phyloP scores from a whole-genome alignment of 495 filamentous ascomycete genomes.

The Evansstolkia leycettana region DNA sequence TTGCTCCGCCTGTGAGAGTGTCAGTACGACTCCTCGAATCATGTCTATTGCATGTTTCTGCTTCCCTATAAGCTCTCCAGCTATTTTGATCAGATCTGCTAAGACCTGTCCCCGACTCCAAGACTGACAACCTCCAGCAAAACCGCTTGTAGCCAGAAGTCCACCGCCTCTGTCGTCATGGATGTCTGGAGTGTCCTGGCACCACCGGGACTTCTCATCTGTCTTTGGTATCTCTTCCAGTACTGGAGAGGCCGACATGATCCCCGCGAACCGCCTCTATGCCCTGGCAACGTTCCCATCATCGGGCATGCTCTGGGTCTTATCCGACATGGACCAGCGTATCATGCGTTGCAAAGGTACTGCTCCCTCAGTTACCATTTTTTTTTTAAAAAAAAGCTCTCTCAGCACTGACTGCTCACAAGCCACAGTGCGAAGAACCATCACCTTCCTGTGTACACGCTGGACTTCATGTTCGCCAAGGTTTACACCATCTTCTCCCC shows the following conservation, averaged over 20 bases:
- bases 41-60: too few species aligned
- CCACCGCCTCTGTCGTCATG: too few species aligned
- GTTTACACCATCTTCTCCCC: slow-evolving; percentile 34
- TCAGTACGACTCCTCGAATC: too few species aligned
- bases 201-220: too few species aligned
- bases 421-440: slow-evolving; percentile 9
- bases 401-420: background rate
- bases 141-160: too few species aligned
- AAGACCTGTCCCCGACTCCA: too few species aligned
- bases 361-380: background rate
- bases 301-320: slow-evolving; percentile 27
- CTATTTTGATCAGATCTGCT: too few species aligned
- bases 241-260: slow-evolving; percentile 6
- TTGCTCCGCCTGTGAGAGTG: too few species aligned
- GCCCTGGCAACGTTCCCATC: slow-evolving; percentile 17
- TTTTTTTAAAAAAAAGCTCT: background rate
- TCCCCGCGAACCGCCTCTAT: slow-evolving; percentile 24
- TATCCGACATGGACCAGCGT: slow-evolving; percentile 17
- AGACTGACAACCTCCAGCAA: too few species aligned
- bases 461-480: slow-evolving; percentile 28
- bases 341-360: slow-evolving; percentile 10
- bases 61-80: too few species aligned
- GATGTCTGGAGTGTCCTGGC: too few species aligned
- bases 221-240: too few species aligned
- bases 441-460: slow-evolving; percentile 25